Evolutionary conservation across 2,329 filamentous ascomycete genomes (phyloP).

Genomic region (Sphaceloma murrayae): DNA sequence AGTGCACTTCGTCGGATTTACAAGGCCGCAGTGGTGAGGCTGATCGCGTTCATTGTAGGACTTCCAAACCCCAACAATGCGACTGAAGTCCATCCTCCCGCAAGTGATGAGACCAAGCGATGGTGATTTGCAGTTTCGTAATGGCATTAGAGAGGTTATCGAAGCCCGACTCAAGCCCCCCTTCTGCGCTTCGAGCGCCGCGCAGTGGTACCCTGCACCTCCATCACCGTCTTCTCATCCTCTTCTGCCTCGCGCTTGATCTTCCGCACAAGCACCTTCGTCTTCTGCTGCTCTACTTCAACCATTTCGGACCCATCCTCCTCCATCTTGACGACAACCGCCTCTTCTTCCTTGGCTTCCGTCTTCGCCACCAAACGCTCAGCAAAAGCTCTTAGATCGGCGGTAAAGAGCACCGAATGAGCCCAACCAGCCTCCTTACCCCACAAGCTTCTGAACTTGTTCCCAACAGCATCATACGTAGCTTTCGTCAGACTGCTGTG

Average conservation of each 20-base stretch:
- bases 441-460: constrained; percentile 84
- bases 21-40: too few relatives aligned
- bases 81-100: too few relatives aligned
- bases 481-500: constrained; percentile 77
- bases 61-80: too few relatives aligned
- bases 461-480: constrained; percentile 81
- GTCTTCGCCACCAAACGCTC: constrained; percentile 47
- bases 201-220: constrained; percentile 31
- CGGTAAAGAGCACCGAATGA: constrained; percentile 91
- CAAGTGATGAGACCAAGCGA: too few relatives aligned
- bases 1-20: too few relatives aligned
- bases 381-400: constrained; percentile 77
- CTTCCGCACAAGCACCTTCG: constrained; percentile 29
- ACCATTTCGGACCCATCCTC: constrained; percentile 17
- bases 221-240: constrained; percentile 31
- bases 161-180: constrained; percentile 23
- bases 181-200: constrained; percentile 31
- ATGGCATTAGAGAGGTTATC: too few relatives aligned
- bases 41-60: too few relatives aligned
- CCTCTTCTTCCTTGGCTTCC: constrained; percentile 40
- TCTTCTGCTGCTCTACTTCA: constrained; percentile 29
- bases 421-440: constrained; percentile 94
- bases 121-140: too few relatives aligned
- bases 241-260: constrained; percentile 35
- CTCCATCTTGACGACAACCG: constrained; percentile 20